Conservation (phyloP, 371 early-diverging fungal genomes). For the Apophysomyces elegans region DNA sequence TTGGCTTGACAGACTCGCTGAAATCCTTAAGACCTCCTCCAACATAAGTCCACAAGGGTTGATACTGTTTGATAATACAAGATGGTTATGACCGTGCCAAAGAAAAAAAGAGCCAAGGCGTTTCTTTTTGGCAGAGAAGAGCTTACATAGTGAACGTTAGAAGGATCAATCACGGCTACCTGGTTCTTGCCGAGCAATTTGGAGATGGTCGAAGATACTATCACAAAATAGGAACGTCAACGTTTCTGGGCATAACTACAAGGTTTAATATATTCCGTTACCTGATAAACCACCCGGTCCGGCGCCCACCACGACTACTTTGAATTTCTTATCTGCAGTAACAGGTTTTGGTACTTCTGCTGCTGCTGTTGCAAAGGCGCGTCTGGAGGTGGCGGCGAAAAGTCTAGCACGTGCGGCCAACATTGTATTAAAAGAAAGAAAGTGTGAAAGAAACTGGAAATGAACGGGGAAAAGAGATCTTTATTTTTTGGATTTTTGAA, state of each 20-base stretch:
- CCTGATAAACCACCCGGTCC: slow-evolving; percentile 70
- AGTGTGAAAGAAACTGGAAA: slow-evolving; percentile 13
- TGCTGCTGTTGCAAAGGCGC: slow-evolving; percentile 39
- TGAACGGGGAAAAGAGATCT: slow-evolving; percentile 7
- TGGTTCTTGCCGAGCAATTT: slow-evolving; percentile 67
- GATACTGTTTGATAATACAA: slow-evolving; percentile 57
- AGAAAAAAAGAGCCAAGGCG: too few species aligned
- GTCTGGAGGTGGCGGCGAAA: slow-evolving; percentile 22
- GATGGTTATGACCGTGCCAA: not conserved
- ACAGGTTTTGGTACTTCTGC: slow-evolving; percentile 25
- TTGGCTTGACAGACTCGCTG: slow-evolving; percentile 69
- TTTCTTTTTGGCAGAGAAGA: too few species aligned
- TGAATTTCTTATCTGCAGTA: slow-evolving; percentile 50
- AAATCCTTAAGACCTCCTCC: slow-evolving; percentile 87
- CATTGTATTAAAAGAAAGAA: slow-evolving; percentile 18
- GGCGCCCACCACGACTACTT: slow-evolving; percentile 69
- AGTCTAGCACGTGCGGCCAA: slow-evolving; percentile 31
- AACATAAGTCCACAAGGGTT: slow-evolving; percentile 90
- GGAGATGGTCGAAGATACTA: slow-evolving; percentile 67
- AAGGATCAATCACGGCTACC: slow-evolving; percentile 85
- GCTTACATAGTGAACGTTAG: slow-evolving; percentile 76
- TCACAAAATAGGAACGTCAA: too few species aligned
- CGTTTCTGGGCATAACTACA: too few species aligned
- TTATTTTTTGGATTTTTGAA: not conserved
- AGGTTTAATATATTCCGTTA: slow-evolving; percentile 21